Evolutionary conservation across 331 rosid species (phyloP), one percentile per base, ranked within the genome.

Genomic region (Arachis monticola): DNA sequence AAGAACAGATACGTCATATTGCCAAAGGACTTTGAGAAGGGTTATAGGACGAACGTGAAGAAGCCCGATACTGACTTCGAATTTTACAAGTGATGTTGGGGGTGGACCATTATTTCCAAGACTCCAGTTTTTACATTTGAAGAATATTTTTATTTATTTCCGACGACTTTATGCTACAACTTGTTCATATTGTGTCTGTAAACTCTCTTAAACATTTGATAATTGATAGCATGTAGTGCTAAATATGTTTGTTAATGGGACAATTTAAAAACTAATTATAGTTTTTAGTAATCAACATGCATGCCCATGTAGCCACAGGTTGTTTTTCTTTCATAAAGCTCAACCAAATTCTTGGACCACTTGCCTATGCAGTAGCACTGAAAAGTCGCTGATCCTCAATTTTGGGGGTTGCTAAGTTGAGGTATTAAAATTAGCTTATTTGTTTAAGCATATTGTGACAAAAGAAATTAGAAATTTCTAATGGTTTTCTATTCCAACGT

Each of bases 21-120:
- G 41, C 98, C 99, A 1, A 95, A 95, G 89, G 97, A 94, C 79
- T 94, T 94, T 9, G 97, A 94, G 87, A 95, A 95, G 92, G 99
- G 99, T 32, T 95, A 95, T 77, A 78, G 96, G 62, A 92, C 96
- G 51, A 95, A 95, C 27, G 99, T 95, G 83, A 95, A 95, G 92
- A 95, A 95, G 85, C 98, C 99, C 0, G 99, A 95, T 74, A 92
- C 99, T 1, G 99, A 95, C 83, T 92, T 95, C 5, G 99, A 95
- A 77, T 95, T 95, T 81, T 95, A 95, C 91, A 95, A 92, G 85
- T 95, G 93, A 93, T 88, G 87, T 85, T 60, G 12, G 59, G 59
- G 59, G 27, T 53, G 59, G 56, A 51, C 22, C 56, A 51, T 53
- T 53, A 53, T 53, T 53, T 53, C 14, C 3, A 53, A 53, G 30